phyloP scores from a whole-genome alignment of 768 basidiomycete species.

The Suillus fuscotomentosus region DNA sequence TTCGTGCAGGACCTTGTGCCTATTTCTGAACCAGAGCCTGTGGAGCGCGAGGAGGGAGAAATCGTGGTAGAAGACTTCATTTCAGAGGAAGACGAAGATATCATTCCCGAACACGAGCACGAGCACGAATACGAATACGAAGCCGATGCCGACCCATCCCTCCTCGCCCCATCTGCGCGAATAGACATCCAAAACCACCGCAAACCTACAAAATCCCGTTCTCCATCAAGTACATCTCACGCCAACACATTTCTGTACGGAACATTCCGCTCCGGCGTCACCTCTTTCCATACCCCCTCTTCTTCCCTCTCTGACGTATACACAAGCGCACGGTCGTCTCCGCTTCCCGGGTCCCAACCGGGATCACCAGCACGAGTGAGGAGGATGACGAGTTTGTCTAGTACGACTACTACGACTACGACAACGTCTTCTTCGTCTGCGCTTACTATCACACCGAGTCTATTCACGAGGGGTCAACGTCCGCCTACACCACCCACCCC shows the following conservation, averaged over 20 bases:
- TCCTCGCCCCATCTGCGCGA: background rate
- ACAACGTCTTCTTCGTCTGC: slow-evolving; percentile 47
- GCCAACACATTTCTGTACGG: slow-evolving; percentile 46
- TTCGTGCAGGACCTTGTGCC: slow-evolving; percentile 64
- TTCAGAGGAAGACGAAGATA: background rate
- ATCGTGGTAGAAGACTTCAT: slow-evolving; percentile 14
- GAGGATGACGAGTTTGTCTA: slow-evolving; percentile 19
- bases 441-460: slow-evolving; percentile 58
- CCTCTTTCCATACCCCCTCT: slow-evolving; percentile 75
- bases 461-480: slow-evolving; percentile 42
- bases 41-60: slow-evolving; percentile 15
- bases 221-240: slow-evolving; percentile 42
- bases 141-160: slow-evolving; percentile 13
- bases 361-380: slow-evolving; percentile 25
- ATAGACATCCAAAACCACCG: slow-evolving; percentile 29
- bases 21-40: slow-evolving; percentile 14
- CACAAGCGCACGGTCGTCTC: slow-evolving; percentile 61
- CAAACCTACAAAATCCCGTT: slow-evolving; percentile 41
- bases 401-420: slow-evolving; percentile 20
- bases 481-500: slow-evolving; percentile 18
- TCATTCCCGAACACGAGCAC: slow-evolving; percentile 19
- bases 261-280: slow-evolving; percentile 48
- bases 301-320: slow-evolving; percentile 71
- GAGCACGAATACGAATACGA: background rate
- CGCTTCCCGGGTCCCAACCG: slow-evolving; percentile 38